Percentiles rank a stretch among this genome's conserved stretches.
Evolutionary conservation across 2,329 filamentous ascomycete genomes (phyloP).

Genomic region (Penicillium sp.): DNA sequence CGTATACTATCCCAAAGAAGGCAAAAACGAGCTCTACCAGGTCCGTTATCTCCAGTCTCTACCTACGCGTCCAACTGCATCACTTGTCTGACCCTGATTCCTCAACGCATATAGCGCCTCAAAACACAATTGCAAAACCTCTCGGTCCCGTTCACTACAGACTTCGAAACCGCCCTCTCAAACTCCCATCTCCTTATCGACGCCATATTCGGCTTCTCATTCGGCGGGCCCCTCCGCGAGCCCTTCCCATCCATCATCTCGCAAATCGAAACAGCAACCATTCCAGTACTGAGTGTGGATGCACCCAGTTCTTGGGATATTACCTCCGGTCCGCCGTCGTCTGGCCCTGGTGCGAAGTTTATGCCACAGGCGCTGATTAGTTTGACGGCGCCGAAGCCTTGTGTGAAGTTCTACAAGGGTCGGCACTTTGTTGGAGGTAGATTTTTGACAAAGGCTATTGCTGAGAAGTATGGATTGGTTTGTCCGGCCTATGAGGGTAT

Average conservation of each 20-base stretch:
- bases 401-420: constrained; percentile 80
- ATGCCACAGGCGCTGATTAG: constrained; percentile 81
- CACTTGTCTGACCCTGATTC: neutral
- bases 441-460: constrained; percentile 78
- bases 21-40: constrained; percentile 87
- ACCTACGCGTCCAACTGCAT: neutral
- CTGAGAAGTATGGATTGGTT: constrained; percentile 83
- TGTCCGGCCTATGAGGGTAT: constrained; percentile 80
- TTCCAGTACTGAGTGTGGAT: constrained; percentile 87
- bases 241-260: constrained; percentile 84
- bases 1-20: constrained; percentile 90
- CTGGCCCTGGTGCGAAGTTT: constrained; percentile 77
- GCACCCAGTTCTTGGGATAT: constrained; percentile 96
- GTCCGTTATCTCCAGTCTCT: constrained; percentile 48
- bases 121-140: constrained; percentile 83
- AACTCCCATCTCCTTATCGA: constrained; percentile 82
- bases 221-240: constrained; percentile 87
- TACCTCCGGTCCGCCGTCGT: constrained; percentile 76
- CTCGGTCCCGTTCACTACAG: constrained; percentile 77
- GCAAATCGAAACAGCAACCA: constrained; percentile 69
- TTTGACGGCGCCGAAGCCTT: constrained; percentile 89
- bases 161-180: constrained; percentile 70
- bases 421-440: constrained; percentile 90
- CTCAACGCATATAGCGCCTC: constrained; percentile 62
- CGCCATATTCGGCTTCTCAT: constrained; percentile 95